Base-by-base conservation (phyloP, 179 eudicot genomes). In the Sideroxylon spinosum region DNA sequence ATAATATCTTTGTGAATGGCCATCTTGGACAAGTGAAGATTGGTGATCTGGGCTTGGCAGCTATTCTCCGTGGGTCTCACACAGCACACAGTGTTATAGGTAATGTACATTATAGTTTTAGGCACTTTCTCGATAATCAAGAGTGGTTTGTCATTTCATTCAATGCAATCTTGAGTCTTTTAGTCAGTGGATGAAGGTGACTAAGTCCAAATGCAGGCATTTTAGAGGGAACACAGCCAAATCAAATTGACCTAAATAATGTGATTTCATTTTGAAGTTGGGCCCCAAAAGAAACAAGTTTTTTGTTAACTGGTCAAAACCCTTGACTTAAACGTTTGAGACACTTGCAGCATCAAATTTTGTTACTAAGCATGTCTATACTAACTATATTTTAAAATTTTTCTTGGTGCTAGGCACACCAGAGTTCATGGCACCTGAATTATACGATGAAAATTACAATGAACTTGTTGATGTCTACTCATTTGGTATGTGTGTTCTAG, bases 1-100 rank as follows among this genome's bases (percentile, higher is more conserved):
- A 81, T 69, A 85, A 85, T 75, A 70, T 85, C 37, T 80, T 85
- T 62, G 81, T 85, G 13, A 85, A 85, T 77, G 87, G 87, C 63
- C 84, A 85, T 79, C 75, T 68, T 55, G 87, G 87, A 46, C 83
- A 80, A 77, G 87, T 84, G 62, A 81, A 81, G 84, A 81, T 81
- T 55, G 84, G 84, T 26, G 84, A 81, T 68, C 81, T 81, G 20
- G 84, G 84, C 29, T 68, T 81, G 57, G 84, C 84, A 55, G 78
- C 84, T 26, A 67, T 81, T 57, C 84, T 81, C 29, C 76, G 46
- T 13, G 71, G 81, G 14, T 81, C 84, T n/a, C 74, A 49, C 56
- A 78, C 66, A n/a, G 84, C 84, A 7, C 84, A 81, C 67, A 81
- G 84, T 56, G 84, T 81, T 10, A 81, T 81, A 53, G 84, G 84